Conservation (phyloP, 1,284 basidiomycete genomes). For the Heterobasidion occidentale region DNA sequence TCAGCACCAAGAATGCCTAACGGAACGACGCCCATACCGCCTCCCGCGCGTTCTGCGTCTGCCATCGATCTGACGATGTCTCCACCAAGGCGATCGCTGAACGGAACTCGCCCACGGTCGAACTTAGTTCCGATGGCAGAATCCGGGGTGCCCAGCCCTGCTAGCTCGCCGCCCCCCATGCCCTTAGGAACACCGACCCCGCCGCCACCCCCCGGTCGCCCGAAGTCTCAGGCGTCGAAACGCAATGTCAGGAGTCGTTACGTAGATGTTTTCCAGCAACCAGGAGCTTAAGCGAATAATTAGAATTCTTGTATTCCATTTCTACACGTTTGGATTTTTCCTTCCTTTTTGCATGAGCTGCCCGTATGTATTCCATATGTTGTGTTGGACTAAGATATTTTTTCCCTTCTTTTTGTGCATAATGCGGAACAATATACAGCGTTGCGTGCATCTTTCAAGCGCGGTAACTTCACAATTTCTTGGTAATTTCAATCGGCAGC, state of each 20-base stretch:
- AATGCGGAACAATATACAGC: neutral
- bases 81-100: conserved; percentile 30
- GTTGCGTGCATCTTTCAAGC: neutral
- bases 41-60: conserved; percentile 52
- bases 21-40: conserved; percentile 22
- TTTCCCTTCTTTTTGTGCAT: neutral
- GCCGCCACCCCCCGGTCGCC: conserved; percentile 43
- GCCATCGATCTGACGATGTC: conserved; percentile 49
- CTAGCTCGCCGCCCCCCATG: conserved; percentile 28
- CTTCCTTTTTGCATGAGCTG: neutral
- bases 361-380: conserved; percentile 1
- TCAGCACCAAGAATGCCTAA: conserved; percentile 19
- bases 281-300: conserved; percentile 15
- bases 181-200: conserved; percentile 17
- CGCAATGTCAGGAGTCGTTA: conserved; percentile 75
- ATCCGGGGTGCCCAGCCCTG: conserved; percentile 18
- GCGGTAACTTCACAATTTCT: neutral
- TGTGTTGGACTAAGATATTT: neutral
- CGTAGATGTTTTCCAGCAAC: conserved; percentile 77
- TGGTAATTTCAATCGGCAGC: neutral
- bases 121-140: conserved; percentile 49
- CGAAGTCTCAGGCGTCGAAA: conserved; percentile 58
- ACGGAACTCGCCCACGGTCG: conserved; percentile 49
- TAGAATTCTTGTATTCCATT: neutral
- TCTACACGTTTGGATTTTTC: neutral